Conservation (phyloP, 441 rosid species). For the Mallotus repandus region DNA sequence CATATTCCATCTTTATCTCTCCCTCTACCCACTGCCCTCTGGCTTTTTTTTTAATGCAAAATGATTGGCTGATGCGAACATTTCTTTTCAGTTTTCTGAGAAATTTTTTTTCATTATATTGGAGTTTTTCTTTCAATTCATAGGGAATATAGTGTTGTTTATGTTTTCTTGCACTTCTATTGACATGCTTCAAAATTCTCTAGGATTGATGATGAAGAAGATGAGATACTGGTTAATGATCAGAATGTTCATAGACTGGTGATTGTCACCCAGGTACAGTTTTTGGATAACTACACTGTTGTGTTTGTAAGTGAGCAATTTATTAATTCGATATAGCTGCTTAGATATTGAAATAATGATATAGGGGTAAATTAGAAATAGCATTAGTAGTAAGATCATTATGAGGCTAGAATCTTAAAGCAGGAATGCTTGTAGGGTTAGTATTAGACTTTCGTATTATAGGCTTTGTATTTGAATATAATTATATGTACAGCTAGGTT, state of each 20-base stretch:
- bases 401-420: background rate
- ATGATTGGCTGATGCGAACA: background rate
- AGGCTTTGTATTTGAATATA: too few species aligned
- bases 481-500: too few species aligned
- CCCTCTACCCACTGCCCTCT: too few species aligned
- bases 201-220: constrained; percentile 85
- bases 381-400: background rate
- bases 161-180: background rate
- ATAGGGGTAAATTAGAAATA: background rate
- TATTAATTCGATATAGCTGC: background rate
- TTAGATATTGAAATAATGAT: background rate
- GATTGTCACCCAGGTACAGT: constrained; percentile 86
- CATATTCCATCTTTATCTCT: too few species aligned
- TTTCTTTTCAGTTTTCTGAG: background rate
- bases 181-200: constrained; percentile 8
- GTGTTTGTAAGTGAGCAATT: constrained; percentile 2
- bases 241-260: constrained; percentile 93
- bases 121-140: background rate
- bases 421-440: background rate
- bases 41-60: background rate
- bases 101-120: too few species aligned
- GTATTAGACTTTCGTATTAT: background rate
- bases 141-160: background rate
- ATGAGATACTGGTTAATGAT: constrained; percentile 63
- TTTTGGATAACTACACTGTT: background rate